Base-by-base conservation (phyloP, 768 basidiomycete genomes). In the Lactarius deliciosus region DNA sequence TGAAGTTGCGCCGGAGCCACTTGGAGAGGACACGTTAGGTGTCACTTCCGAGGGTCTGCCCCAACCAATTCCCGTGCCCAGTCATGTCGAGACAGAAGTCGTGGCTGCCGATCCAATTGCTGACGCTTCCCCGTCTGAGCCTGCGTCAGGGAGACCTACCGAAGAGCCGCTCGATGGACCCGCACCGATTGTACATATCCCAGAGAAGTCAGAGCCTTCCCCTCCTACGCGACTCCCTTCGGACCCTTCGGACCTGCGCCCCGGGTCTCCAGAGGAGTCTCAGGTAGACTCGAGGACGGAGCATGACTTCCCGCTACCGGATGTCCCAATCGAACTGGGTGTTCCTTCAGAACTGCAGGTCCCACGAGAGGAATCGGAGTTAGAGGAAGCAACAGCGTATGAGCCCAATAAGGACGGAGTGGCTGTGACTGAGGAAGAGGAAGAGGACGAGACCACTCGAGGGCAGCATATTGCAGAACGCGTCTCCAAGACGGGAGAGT, bases 401-500 rank as follows among this genome's bases (percentile, higher is more conserved):
- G 64, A 54, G 16, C 40, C 41, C 13, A 50, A 53, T 9, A 60
- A 65, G 22, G 69, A 65, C 41, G 60, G 68, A 28, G 47, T 25
- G 22, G 30, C 30, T 38, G 59, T 60, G 47, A 43, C 38, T 11
- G 74, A 74, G 25, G 74, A 76, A 30, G 77, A 76, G 32, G 84
- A 81, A 57, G 82, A 84, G 53, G 85, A 84, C 20, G 86, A 86
- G 68, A 83, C 78, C 67, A 77, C 81, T 2, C 82, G 85, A 41
- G 81, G 82, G 50, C 81, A 80, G 67, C 84, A 84, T 60, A 82
- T 32, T 32, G 32, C 32, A 32, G 32, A 32, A 32, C 8, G 77
- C 25, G 72, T 86, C 43, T 85, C 86, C 8, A 83, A 85, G 75
- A 86, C 85, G 78, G 90, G 88, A 18, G 82, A 83, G 69, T 77